phyloP scores from a whole-genome alignment of 1,139 yeast genomes.

The Zygosaccharomyces pseudobailii region DNA sequence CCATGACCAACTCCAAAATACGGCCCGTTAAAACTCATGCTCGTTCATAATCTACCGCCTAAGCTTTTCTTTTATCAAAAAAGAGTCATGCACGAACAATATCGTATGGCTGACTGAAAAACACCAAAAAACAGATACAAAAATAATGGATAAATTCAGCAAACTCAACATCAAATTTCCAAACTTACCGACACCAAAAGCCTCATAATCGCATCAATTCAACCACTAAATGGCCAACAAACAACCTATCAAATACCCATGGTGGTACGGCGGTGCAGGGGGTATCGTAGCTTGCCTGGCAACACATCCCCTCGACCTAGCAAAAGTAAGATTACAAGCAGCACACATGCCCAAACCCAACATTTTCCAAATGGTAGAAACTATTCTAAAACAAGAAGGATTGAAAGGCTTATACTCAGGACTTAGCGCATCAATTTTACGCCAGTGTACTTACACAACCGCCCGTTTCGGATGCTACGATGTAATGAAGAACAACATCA shows the following conservation, averaged over 20 bases:
- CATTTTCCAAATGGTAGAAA: slow-evolving; percentile 48
- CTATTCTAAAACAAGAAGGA: slow-evolving; percentile 63
- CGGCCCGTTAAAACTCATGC: neutral
- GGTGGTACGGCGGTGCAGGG: slow-evolving; percentile 64
- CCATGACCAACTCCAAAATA: neutral
- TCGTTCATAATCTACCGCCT: neutral
- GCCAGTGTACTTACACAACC: slow-evolving; percentile 87
- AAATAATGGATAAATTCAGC: neutral
- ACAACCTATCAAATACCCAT: slow-evolving; percentile 35
- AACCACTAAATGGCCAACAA: neutral
- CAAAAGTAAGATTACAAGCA: slow-evolving; percentile 71
- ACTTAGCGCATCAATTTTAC: slow-evolving; percentile 69
- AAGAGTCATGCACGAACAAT: neutral
- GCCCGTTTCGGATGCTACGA: slow-evolving; percentile 84
- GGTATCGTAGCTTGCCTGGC: slow-evolving; percentile 56
- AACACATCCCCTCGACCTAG: slow-evolving; percentile 82
- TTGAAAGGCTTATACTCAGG: slow-evolving; percentile 69
- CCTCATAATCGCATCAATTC: neutral
- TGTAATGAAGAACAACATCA: slow-evolving; percentile 54
- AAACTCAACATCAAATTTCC: neutral
- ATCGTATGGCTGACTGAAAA: neutral
- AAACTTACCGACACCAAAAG: neutral
- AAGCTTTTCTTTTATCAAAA: neutral
- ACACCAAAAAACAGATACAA: too few species aligned
- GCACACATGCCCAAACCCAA: slow-evolving; percentile 61